A percentile compares a stretch with the other conserved stretches of the same genome.
Evolutionary conservation across 139 green algal genomes (phyloP).

Genomic region (Tetraselmis chui): DNA sequence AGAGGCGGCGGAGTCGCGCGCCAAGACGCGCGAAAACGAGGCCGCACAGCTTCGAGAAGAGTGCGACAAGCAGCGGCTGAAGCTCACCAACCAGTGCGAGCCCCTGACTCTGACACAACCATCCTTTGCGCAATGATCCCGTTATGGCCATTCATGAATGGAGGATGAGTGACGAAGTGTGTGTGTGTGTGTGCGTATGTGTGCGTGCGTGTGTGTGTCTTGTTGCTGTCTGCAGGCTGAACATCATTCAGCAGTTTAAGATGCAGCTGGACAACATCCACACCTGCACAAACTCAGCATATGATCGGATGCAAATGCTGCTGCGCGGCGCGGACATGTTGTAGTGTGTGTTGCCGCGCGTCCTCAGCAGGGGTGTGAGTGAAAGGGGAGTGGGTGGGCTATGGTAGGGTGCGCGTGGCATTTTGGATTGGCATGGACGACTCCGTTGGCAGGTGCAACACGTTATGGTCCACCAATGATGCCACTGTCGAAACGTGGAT

Average conservation of each 20-base stretch:
- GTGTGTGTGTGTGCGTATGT: too few relatives aligned
- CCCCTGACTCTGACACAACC: neutral
- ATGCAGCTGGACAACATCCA: neutral
- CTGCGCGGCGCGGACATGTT: neutral
- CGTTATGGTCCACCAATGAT: too few relatives aligned
- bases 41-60: neutral
- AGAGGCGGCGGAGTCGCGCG: neutral
- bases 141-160: too few relatives aligned
- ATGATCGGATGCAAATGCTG: neutral
- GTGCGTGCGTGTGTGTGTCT: too few relatives aligned
- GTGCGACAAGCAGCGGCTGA: neutral
- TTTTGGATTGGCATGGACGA: too few relatives aligned
- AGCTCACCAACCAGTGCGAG: neutral
- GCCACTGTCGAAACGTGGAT: too few relatives aligned
- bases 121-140: neutral
- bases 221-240: too few relatives aligned
- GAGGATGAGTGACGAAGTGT: too few relatives aligned
- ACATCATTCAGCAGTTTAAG: neutral
- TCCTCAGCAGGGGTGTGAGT: too few relatives aligned
- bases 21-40: neutral
- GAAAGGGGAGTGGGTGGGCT: too few relatives aligned
- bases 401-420: too few relatives aligned
- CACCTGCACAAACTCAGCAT: neutral
- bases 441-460: too few relatives aligned
- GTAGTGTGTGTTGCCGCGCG: neutral